Base-by-base conservation (phyloP, 306 rosid genomes). In the Quercus engelmannii region DNA sequence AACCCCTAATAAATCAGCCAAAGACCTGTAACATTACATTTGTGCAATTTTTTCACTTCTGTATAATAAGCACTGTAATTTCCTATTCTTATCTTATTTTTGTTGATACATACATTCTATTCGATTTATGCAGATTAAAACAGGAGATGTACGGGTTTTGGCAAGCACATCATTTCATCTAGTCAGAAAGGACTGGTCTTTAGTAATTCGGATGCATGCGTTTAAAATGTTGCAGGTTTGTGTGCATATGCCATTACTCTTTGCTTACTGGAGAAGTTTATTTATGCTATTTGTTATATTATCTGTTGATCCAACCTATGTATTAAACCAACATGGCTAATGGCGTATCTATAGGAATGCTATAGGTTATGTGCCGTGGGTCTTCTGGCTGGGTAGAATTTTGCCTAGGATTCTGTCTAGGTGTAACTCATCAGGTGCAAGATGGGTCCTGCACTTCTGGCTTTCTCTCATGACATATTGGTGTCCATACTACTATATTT, bases 191-290 rank as follows among this genome's bases (percentile, higher is more conserved):
- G 90, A 93, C 31, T 91, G 97, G 97, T 90, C 99, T n/a, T 84
- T 96, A 14, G 99, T 90, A 87, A 95, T 95, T 76, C 94, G 98
- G 82, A 79, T 95, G 85, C 99, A 95, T 74, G 97, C 99, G n/a
- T 89, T 88, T 76, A 95, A 93, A 85, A 91, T 91, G 94, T 85
- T 95, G 76, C 99, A 95, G 97, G 99, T 95, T 87, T 35, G 17
- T 71, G 73, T 41, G 74, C 70, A 77, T 67, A 62, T 64, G 74
- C 55, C 35, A 73, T 71, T 81, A 30, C 61, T 54, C 20, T 85
- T 82, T 79, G 54, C 71, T 30, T 74, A 67, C 75, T 18, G 72
- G 31, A 10, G 64, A 31, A 46, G 58, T 31, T 74, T 75, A 69
- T 56, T 68, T 56, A 43, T 72, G 58, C 56, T 56, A 74, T 67